Base-by-base conservation (phyloP, 202 grass and related monocot species). In the Zoysia matrella region DNA sequence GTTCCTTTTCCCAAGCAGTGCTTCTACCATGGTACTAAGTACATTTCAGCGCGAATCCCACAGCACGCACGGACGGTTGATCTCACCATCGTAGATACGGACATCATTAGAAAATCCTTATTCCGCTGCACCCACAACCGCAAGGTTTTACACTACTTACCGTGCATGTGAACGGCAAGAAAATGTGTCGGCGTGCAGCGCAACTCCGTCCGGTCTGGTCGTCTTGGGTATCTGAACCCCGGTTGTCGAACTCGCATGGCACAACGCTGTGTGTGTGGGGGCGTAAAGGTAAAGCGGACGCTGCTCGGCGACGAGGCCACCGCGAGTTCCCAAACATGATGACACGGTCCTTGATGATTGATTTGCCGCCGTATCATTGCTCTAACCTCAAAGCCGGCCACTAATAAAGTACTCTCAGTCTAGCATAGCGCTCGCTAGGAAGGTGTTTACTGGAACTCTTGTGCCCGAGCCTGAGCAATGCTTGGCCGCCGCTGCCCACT, bases 131-230 rank as follows among this genome's bases (percentile, higher is more conserved):
- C 22, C 22, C 22, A 22, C 22, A 22, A 22, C 22, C 22, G 22
- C 22, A 22, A 22, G 22, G 22, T 22, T 22, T 22, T 22, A 22
- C 22, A 22, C 13, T 16, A 48, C 54, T 15, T 8, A 71, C 74
- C 80, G 61, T 85, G 73, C 86, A 67, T 86, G 73, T 63, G 78
- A 79, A 82, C 41, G 30, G 22, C 79, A 14, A 7, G 78, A 73
- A 60, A 77, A 48, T 67, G 78, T 42, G 78, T 80, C 77, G 69
- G 69, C 15, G 56, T 39, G 55, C n/a, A 36, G 39, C 22, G 61
- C 51, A 41, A 47, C 75, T 56, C 68, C 52, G 3, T 11, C 36
- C 50, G 52, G 62, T 53, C 47, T n/a, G 74, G 46, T 48, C 16
- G n/a, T 8, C 36, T 61, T 78, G 56, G 81, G 46, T 58, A 58